A percentile compares a stretch with the other conserved stretches of the same genome.
Evolutionary conservation across 2,329 filamentous ascomycete species (phyloP).

Genomic region (Colletotrichum melonis): DNA sequence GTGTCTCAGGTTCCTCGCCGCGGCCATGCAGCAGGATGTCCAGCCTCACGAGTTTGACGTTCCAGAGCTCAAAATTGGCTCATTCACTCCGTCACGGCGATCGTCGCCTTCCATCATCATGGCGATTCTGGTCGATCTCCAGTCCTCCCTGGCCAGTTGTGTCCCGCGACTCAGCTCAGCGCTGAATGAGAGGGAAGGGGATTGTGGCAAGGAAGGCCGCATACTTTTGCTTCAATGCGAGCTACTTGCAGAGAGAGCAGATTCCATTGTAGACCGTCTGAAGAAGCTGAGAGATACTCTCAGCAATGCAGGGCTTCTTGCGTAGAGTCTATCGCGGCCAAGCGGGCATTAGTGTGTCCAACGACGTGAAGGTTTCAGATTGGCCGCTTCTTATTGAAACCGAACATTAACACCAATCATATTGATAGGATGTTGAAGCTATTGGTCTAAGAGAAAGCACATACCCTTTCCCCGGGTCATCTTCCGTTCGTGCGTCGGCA

Average conservation of each 20-base stretch:
- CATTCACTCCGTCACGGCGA: conserved; percentile 47
- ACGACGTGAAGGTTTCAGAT: background rate
- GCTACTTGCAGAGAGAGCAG: conserved; percentile 38
- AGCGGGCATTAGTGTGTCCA: background rate
- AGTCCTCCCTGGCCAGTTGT: conserved; percentile 38
- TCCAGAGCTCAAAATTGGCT: conserved; percentile 54
- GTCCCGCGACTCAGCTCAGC: background rate
- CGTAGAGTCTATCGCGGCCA: background rate
- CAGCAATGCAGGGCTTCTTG: background rate
- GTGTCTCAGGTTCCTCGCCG: conserved; percentile 45
- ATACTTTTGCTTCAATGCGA: conserved; percentile 44
- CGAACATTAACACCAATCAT: background rate
- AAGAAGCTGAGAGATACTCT: conserved; percentile 15
- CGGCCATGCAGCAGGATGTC: conserved; percentile 38
- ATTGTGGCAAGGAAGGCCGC: conserved; percentile 33
- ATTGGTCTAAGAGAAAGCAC: background rate
- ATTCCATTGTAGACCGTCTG: conserved; percentile 37
- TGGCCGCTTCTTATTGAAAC: background rate
- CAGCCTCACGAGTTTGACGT: conserved; percentile 48
- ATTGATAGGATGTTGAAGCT: background rate
- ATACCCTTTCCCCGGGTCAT: background rate
- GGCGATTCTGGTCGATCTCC: conserved; percentile 46
- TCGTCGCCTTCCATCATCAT: conserved; percentile 48
- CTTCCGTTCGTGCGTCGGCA: background rate
- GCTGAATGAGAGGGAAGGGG: background rate